Evolutionary conservation across 2,329 filamentous ascomycete genomes (phyloP), one percentile per base, ranked within the genome.

Genomic region (Penicillium sp.): DNA sequence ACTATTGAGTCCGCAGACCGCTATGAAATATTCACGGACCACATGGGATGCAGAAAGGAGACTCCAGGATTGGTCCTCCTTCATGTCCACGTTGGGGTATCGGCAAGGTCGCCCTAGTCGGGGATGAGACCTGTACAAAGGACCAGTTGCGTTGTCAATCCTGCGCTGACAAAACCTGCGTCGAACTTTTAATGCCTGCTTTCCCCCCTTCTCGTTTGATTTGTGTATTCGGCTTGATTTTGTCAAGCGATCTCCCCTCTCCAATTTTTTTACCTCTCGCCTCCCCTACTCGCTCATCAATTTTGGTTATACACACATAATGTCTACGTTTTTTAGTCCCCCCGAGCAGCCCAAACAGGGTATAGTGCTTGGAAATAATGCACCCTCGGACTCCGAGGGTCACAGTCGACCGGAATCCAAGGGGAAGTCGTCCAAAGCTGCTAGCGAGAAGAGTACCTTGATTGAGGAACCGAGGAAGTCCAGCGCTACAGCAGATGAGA

Each of bases 41-140:
- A 45, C 42, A 45, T 45, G 42, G 42, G 42, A 45, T 45, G 42
- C 6, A 28, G 13, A 31, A 45, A 24, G 42, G 42, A 45, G 42
- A 45, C 42, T 21, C n/a, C 28, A 31, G 42, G 42, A 45, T 45
- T 45, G 42, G 42, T 31, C 28, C 42, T 31, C 26, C 42, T 31
- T 45, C 42, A 31, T 45, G n/a, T 23, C 51, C 34, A 49, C 40
- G 26, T 45, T 52, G 28, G 36, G 28, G 52, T 23, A 56, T 48
- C 56, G 53, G 58, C 55, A 65, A 64, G 61, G 61, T 63, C 24
- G 45, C 51, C 50, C 56, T 50, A 45, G 51, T 29, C 44, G 16
- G 48, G 37, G 34, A 60, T 63, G 59, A 64, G 62, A 65, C 63
- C 61, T 61, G 60, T 65, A 56, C 47, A 28, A 60, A 60, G 48